Base-by-base conservation (phyloP, 2,329 filamentous ascomycete genomes). In the Fusarium sp. region DNA sequence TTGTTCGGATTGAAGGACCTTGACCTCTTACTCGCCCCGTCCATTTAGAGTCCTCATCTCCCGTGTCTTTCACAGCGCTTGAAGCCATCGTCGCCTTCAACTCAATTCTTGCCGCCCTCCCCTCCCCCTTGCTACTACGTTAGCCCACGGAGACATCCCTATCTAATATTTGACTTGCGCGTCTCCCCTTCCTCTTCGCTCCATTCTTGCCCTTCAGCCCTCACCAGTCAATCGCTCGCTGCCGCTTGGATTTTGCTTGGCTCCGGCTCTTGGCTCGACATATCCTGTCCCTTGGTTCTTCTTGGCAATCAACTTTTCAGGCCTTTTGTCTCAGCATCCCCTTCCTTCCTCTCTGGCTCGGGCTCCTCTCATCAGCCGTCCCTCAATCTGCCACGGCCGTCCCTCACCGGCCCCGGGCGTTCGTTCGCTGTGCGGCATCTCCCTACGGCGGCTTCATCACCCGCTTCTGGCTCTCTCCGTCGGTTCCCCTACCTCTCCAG, bases 251-350 rank as follows among this genome's bases (percentile, higher is more conserved):
- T 72, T 64, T 57, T 38, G 43, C 71, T 74, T 74, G 71, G 71
- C 68, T 69, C 38, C 35, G 33, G 68, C 47, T 72, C 71, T 74
- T 74, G 71, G 68, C 71, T 74, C 57, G 52, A 69, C 65, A 66
- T 72, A 38, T 74, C 65, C 52, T 74, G 62, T 50, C 60, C 20
- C 71, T 74, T 74, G 71, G 71, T 74, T 69, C 62, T 63, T 40
- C 71, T 74, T 74, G 71, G 71, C 71, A 64, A 11, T 64, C 43
- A 14, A 54, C 35, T 60, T 69, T 63, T 45, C 52, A 27, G 68
- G 68, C 58, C 61, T 69, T 56, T 58, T 74, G 69, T 74, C 58
- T 74, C 57, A 66, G 43, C 61, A 60, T 73, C 64, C 71, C 64
- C 71, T 69, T 74, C 45, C 22, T 40, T 63, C 50, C 52, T 72